Evolutionary conservation across 78 protist species (phyloP), one percentile per base, ranked within the genome.

Genomic region (Thecamonas trahens): DNA sequence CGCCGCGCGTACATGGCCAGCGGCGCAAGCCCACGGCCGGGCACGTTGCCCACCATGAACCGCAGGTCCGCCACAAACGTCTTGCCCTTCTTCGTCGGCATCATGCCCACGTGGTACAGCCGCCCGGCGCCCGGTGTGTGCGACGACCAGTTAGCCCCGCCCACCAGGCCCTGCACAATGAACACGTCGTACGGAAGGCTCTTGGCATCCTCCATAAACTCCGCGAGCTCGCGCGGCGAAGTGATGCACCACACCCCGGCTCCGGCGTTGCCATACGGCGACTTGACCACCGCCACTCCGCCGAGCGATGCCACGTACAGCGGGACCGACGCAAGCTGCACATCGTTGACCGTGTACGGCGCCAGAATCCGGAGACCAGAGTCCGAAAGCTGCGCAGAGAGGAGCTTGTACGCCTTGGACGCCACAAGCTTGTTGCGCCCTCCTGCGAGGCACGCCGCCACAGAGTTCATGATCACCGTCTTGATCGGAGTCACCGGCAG

Each of bases 401-500:
- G 57, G 15, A 64, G 3, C 32, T 70, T 74, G 31, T 77, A 77
- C 24, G 85, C 82, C 52, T 72, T 63, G 57, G 79, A 61, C 13
- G 88, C 84, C 2, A 77, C 40, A n/a, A 42, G 13, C 62, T 83
- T 83, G 79, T 83, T 83, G 11, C 88, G 61, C 32, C 88, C 88
- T 20, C 88, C 85, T 14, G 85, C 79, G 17, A 80, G 73, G 35
- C 85, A 80, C 17, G 52, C 70, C 44, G 67, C 28, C 29, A 74
- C 26, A 0, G 80, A 80, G 57, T 83, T 83, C 40, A 83, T 9
- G 17, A 83, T 37, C 9, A 77, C 13, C 2, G 88, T 83, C 54
- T 42, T 54, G 39, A 75, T 31, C 18, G 79, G 4, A 14, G 5
- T 53, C 50, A 61, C 24, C 15, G 82, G 88, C 28, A 83, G 8